Evolutionary conservation across 192 early-diverging fungal species (phyloP), one percentile per base, ranked within the genome.

Genomic region (Helicostylum pulchrum): DNA sequence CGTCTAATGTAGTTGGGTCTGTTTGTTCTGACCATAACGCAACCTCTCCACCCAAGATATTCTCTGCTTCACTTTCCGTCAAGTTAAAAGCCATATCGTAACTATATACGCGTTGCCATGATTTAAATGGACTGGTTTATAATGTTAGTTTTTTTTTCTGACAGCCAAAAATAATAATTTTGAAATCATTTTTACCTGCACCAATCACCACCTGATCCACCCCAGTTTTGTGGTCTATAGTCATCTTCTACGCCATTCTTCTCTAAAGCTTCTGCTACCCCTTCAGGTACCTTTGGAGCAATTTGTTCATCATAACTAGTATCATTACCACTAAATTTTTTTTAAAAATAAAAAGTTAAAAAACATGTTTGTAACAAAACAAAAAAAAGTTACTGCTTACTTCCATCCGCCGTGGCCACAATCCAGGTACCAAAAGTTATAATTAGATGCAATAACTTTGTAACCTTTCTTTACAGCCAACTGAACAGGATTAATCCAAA

Each of bases 361-460:
- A 34, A 52, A 2, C 11, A 21, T 43, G 23, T 6, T 53, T 53
- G 10, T 31, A 6, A 31, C 21, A n/a, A 31, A 50, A 31, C 12
- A 53, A 53, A 53, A 53, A 53, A 31, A 53, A 53, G 4, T n/a
- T n/a, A 10, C 3, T 3, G 64, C 70, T 79, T 82, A 30, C 82
- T 62, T 66, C 91, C 89, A 92, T 42, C 77, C 76, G 5, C 91
- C 89, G 62, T 85, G 85, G 6, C 89, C 88, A 68, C 89, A 92
- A 75, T 92, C 91, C 67, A 92, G 71, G 55, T 90, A 92, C 84
- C 86, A 88, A 53, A 83, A 84, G 43, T 84, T 83, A 6, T 78
- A 80, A 11, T 74, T 77, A 30, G 85, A 85, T 3, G 87, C 82
- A 65, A 92, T 80, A 7, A 86, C 85, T 23, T 78, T 77, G 76